Conservation (phyloP, 371 early-diverging fungal species). For the Fennellomyces sp. region DNA sequence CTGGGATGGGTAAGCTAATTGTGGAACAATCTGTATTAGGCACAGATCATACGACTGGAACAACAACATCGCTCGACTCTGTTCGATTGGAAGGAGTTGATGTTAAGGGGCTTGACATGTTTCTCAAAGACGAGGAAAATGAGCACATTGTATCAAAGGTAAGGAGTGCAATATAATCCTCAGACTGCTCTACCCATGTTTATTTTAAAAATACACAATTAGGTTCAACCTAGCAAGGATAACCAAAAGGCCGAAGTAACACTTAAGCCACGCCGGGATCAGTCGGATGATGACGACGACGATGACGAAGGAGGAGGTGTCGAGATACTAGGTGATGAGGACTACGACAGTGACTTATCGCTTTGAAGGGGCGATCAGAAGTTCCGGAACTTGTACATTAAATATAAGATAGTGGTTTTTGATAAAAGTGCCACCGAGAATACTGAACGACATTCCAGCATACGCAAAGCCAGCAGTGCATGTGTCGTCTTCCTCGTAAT, state of each 20-base stretch:
- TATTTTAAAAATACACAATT: too few species aligned
- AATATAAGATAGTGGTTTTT: conserved; percentile 48
- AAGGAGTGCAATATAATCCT: too few species aligned
- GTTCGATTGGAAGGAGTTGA: not conserved
- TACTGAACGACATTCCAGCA: conserved; percentile 25
- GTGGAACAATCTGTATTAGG: not conserved
- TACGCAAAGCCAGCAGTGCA: conserved; percentile 32
- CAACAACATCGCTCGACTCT: not conserved
- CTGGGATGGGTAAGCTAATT: not conserved
- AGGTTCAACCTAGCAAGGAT: too few species aligned
- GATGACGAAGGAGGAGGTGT: conserved; percentile 14
- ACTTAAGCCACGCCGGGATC: too few species aligned
- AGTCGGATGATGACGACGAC: not conserved
- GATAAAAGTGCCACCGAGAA: conserved; percentile 50
- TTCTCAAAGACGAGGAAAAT: not conserved
- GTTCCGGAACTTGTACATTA: conserved; percentile 18
- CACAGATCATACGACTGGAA: not conserved
- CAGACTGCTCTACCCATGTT: too few species aligned
- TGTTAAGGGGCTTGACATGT: not conserved
- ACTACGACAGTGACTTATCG: conserved; percentile 29
- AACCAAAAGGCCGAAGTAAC: too few species aligned
- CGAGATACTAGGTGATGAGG: conserved; percentile 45
- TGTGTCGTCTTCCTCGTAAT: conserved; percentile 9
- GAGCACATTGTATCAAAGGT: not conserved
- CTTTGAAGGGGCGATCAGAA: conserved; percentile 32